Conservation (phyloP, 2,329 filamentous ascomycete species). For the Didymosphaeria variabile region DNA sequence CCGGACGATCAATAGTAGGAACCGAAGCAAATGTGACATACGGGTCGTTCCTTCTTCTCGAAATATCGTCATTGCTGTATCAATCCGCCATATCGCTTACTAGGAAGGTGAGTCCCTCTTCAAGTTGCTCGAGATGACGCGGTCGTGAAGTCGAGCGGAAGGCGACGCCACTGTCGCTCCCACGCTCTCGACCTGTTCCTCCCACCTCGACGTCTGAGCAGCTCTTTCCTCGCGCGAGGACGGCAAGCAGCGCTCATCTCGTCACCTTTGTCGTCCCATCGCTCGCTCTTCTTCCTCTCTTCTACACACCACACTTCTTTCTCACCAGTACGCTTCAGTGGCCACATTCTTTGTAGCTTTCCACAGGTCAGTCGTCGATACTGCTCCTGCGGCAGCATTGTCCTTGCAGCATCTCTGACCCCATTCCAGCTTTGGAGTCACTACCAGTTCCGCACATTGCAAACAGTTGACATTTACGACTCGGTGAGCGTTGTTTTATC, state of each 20-base stretch:
- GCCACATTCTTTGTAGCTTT: constrained; percentile 57
- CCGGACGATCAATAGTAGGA: constrained; percentile 10
- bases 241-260: constrained; percentile 27
- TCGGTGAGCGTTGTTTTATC: constrained; percentile 40
- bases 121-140: constrained; percentile 16
- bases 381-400: constrained; percentile 12
- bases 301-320: constrained; percentile 49
- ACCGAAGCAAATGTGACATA: constrained; percentile 9
- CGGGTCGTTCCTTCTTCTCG: constrained; percentile 14
- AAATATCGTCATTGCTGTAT: constrained; percentile 21
- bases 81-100: constrained; percentile 21
- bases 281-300: constrained; percentile 30
- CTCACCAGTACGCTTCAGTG: constrained; percentile 54
- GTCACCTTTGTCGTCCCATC: constrained; percentile 20
- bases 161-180: constrained; percentile 30
- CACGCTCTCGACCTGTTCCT: constrained; percentile 21
- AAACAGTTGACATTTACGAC: constrained; percentile 53
- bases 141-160: constrained; percentile 29
- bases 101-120: constrained; percentile 35
- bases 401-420: constrained; percentile 5
- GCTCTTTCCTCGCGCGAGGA: constrained; percentile 42
- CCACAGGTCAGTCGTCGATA: constrained; percentile 43
- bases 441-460: constrained; percentile 51
- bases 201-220: constrained; percentile 25
- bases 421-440: constrained; percentile 51